Evolutionary conservation across 306 rosid genomes (phyloP).

Genomic region (Inga laurina): DNA sequence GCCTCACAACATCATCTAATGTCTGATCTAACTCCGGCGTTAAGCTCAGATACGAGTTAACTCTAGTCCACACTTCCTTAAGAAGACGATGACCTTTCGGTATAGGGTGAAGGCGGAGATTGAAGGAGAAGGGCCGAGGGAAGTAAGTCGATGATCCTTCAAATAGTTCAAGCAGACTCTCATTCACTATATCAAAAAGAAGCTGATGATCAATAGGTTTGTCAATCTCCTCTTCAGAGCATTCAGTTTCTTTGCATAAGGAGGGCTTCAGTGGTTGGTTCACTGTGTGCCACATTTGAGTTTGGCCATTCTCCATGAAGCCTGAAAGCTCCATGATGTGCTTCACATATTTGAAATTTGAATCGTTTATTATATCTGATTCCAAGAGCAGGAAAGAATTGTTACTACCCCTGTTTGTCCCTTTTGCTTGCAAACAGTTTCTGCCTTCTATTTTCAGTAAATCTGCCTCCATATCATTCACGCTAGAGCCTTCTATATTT

Average conservation of each 20-base stretch:
- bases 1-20: constrained; percentile 69
- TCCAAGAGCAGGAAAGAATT: constrained; percentile 23
- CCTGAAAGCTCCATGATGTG: constrained; percentile 63
- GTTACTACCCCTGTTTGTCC: constrained; percentile 17
- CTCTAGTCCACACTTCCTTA: constrained; percentile 53
- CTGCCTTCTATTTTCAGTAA: constrained; percentile 22
- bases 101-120: constrained; percentile 46
- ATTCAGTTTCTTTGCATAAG: constrained; percentile 51
- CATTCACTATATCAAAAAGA: constrained; percentile 68
- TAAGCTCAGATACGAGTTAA: constrained; percentile 47
- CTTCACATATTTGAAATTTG: constrained; percentile 63
- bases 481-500: constrained; percentile 13
- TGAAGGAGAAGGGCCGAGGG: constrained; percentile 58
- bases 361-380: constrained; percentile 28
- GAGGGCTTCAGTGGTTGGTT: constrained; percentile 61
- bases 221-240: constrained; percentile 29
- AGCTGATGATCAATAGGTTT: constrained; percentile 50
- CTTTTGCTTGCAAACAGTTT: constrained; percentile 30
- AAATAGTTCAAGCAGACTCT: constrained; percentile 50
- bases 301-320: constrained; percentile 48
- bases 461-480: constrained; percentile 33
- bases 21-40: constrained; percentile 81
- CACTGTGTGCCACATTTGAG: constrained; percentile 44
- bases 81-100: constrained; percentile 60
- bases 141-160: constrained; percentile 65